Conservation (phyloP, 805 yeast species). For the Candida endomychidarum region DNA sequence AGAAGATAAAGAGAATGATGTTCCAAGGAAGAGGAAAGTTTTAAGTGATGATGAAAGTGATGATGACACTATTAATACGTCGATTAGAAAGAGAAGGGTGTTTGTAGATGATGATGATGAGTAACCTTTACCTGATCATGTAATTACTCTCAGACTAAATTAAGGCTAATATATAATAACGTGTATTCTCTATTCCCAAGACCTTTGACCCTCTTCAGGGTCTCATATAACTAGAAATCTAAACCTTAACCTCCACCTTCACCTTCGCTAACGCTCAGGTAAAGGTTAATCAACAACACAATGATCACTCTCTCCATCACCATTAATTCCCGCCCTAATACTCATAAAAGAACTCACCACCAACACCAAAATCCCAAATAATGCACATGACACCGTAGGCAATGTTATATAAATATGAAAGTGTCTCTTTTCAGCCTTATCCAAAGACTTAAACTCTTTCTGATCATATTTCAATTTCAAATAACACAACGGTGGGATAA, state of each 20-base stretch:
- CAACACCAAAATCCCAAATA: slow-evolving; percentile 78
- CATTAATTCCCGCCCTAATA: slow-evolving; percentile 43
- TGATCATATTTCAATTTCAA: slow-evolving; percentile 56
- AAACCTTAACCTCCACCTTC: too few species aligned
- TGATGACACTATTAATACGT: slow-evolving; percentile 16
- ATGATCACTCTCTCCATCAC: slow-evolving; percentile 43
- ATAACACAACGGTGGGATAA: slow-evolving; percentile 84
- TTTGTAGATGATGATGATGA: slow-evolving; percentile 29
- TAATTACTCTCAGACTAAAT: too few species aligned
- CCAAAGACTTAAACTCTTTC: slow-evolving; percentile 29
- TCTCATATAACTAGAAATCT: too few species aligned
- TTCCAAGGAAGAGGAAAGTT: slow-evolving; percentile 9
- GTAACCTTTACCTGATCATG: neutral
- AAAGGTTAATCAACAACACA: slow-evolving; percentile 41
- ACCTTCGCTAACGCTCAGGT: too few species aligned
- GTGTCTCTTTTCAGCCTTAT: slow-evolving; percentile 23
- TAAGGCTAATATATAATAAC: too few species aligned
- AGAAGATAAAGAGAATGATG: slow-evolving; percentile 13
- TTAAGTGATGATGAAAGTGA: slow-evolving; percentile 18
- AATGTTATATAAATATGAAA: slow-evolving; percentile 44
- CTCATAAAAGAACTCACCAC: slow-evolving; percentile 78
- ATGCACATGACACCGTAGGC: slow-evolving; percentile 60
- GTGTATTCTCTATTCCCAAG: too few species aligned
- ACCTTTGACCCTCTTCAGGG: too few species aligned
- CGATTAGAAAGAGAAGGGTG: slow-evolving; percentile 22